Evolutionary conservation across 2,329 filamentous ascomycete species (phyloP), one percentile per base, ranked within the genome.

Genomic region (Sarocladiaceae sp.): DNA sequence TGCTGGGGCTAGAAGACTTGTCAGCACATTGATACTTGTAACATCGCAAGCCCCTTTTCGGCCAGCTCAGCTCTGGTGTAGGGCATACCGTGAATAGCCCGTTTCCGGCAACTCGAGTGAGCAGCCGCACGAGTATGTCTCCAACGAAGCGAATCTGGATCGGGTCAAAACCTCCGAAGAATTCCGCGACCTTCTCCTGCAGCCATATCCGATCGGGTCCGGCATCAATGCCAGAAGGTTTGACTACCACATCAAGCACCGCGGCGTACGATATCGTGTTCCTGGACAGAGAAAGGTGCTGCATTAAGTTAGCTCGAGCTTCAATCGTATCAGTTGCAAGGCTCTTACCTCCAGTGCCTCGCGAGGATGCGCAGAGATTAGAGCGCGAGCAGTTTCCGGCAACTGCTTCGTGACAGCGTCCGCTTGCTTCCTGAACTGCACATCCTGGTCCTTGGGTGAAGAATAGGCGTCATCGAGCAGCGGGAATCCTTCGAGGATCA

Each of bases 231-330:
- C 37, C 15, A 8, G 18, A 7, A 23, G 11, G 15, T 4, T 17
- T 29, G 15, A 48, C 15, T 4, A 48, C 17, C 15, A 31, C 44
- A 22, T 48, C 44, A 12, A 48, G 44, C 28, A 48, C 44, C 4
- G 28, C 28, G 15, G 44, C 25, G 28, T 48, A 48, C 5, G 44
- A 48, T 31, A 48, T 48, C 17, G 44, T 31, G 44, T 48, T 25
- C 6, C 20, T 6, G 13, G 28, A 7, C 4, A 17, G 44, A 10
- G 44, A 31, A 22, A 48, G 44, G 11, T 28, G 33, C 44, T 48
- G 22, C 28, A 3, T 8, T 12, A 12, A 4, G 26, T 26, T 13
- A 26, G 17, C 10, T 6, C 18, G n/a, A 33, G 15, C 11, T 12
- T 22, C 23, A 20, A 33, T 10, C 10, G 29, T 10, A 33, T 33